These are phyloP conservation scores for Luvunga scandens DNA, from an alignment of 345 rosid species.

Conservation along the genomic window DNA sequence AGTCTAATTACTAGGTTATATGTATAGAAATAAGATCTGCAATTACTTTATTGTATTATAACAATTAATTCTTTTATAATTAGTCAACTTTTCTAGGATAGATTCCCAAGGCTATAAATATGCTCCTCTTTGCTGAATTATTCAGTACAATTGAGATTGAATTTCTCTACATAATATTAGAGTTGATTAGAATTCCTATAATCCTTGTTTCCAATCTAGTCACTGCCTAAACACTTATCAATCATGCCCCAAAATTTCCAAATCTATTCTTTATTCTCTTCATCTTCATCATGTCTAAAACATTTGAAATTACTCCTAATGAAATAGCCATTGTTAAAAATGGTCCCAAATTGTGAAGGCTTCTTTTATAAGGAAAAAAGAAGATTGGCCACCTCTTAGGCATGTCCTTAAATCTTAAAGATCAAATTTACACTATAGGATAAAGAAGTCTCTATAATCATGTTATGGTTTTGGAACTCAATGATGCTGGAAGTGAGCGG, in stretches of 20 bases:
- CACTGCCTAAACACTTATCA: not conserved
- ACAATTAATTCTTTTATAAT: too few species aligned
- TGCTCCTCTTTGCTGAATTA: too few species aligned
- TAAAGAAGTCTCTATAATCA: too few species aligned
- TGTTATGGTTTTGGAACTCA: not conserved
- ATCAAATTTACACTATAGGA: not conserved
- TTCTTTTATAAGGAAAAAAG: not conserved
- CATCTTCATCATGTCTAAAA: not conserved
- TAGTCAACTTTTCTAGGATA: too few species aligned
- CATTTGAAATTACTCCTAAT: too few species aligned
- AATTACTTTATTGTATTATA: too few species aligned
- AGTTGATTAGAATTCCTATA: not conserved
- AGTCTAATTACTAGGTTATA: too few species aligned
- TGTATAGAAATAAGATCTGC: too few species aligned
- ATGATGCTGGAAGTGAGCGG: not conserved
- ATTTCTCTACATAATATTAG: not conserved
- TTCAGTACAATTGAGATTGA: not conserved
- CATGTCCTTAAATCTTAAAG: too few species aligned
- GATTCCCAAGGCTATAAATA: too few species aligned
- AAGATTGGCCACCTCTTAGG: not conserved
- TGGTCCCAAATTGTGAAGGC: not conserved
- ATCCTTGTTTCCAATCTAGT: not conserved
- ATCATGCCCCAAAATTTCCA: too few species aligned
- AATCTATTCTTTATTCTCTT: not conserved
- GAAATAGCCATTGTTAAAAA: not conserved